Evolutionary conservation across 768 basidiomycete genomes (phyloP).

Genomic region (Pleurotus ostreatus): DNA sequence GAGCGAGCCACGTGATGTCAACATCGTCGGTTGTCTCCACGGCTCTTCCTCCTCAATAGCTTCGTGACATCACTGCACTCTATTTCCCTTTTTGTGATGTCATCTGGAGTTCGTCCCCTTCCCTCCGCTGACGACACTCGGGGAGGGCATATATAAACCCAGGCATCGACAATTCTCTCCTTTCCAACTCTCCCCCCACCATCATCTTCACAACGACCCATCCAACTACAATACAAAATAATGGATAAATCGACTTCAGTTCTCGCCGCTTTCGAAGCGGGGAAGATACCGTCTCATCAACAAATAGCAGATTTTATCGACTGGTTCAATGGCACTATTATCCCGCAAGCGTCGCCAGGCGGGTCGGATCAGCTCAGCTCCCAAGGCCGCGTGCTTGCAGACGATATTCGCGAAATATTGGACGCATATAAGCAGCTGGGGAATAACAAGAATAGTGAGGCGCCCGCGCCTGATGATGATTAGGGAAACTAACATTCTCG

Average conservation of each 20-base stretch:
- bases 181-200: too few species aligned
- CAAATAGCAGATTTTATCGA: conserved; percentile 54
- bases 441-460: conserved; percentile 52
- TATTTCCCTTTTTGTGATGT: too few species aligned
- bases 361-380: conserved; percentile 43
- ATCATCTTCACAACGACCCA: too few species aligned
- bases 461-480: not conserved
- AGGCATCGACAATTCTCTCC: too few species aligned
- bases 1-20: too few species aligned
- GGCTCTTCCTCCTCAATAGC: too few species aligned
- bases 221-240: not conserved
- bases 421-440: conserved; percentile 53
- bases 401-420: conserved; percentile 48
- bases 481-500: too few species aligned
- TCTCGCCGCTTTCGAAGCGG: conserved; percentile 65
- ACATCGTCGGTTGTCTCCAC: too few species aligned
- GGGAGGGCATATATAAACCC: too few species aligned
- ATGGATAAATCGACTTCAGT: conserved; percentile 67
- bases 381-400: conserved; percentile 50
- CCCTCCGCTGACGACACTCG: too few species aligned
- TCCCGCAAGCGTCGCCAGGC: conserved; percentile 40
- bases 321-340: conserved; percentile 45
- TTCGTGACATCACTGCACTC: too few species aligned
- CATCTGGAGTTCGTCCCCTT: too few species aligned
- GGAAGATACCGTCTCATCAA: conserved; percentile 62